phyloP scores from a whole-genome alignment of 805 yeast genomes.

The Jamesozyma jinghongensis region DNA sequence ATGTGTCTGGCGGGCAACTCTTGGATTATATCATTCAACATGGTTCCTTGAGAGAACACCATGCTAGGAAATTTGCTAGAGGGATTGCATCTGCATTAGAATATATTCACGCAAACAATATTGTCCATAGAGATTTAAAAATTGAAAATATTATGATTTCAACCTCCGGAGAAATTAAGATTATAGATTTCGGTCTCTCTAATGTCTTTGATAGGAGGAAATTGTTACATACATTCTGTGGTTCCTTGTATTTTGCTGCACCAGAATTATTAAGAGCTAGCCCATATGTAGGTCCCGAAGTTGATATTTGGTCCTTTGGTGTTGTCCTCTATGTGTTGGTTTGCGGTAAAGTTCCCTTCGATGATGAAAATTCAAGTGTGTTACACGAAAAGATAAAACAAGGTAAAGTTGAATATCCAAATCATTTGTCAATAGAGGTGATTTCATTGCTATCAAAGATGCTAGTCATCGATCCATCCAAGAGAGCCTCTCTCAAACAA shows the following conservation, averaged over 20 bases:
- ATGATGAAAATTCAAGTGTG: slow-evolving; percentile 85
- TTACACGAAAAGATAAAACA: slow-evolving; percentile 89
- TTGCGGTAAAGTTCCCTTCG: slow-evolving; percentile 97
- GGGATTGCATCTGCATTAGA: slow-evolving; percentile 91
- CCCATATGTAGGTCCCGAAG: slow-evolving; percentile 94
- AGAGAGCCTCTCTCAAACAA: slow-evolving; percentile 71
- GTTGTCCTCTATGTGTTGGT: slow-evolving; percentile 91
- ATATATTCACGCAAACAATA: slow-evolving; percentile 87
- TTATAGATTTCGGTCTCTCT: slow-evolving; percentile 93
- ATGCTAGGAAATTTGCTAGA: slow-evolving; percentile 89
- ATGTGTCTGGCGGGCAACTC: slow-evolving; percentile 95
- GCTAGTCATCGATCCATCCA: slow-evolving; percentile 82
- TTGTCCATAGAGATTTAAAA: slow-evolving; percentile 93
- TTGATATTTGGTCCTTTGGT: slow-evolving; percentile 97
- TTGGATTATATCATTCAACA: slow-evolving; percentile 94
- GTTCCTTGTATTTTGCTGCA: slow-evolving; percentile 95
- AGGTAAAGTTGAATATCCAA: slow-evolving; percentile 89
- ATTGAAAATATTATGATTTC: slow-evolving; percentile 94
- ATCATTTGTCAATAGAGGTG: slow-evolving; percentile 69
- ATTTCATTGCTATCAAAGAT: slow-evolving; percentile 71
- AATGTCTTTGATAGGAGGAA: slow-evolving; percentile 68
- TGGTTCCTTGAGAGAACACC: slow-evolving; percentile 86
- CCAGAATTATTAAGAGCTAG: slow-evolving; percentile 90
- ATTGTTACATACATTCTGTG: slow-evolving; percentile 87
- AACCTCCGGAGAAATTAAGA: slow-evolving; percentile 86